Evolutionary conservation across 257 asterid genomes (phyloP), one percentile per base, ranked within the genome.

Genomic region (Eustoma russellianum): DNA sequence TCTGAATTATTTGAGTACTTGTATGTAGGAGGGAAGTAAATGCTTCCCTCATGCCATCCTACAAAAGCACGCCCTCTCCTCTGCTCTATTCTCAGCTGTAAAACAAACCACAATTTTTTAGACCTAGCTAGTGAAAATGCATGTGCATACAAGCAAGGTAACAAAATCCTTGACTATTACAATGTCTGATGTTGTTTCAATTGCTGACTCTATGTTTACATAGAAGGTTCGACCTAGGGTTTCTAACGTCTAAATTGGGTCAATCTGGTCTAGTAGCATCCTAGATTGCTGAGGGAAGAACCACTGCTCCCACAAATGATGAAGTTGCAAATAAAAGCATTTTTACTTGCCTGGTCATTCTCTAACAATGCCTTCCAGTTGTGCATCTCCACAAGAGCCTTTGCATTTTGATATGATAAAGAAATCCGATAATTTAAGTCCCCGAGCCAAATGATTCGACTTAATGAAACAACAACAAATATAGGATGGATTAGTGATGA

Each of bases 371-470:
- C 97, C 70, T 79, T 81, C 99, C 99, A 92, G 69, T 92, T 88
- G 10, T 75, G 93, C 99, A 88, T 92, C 79, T 92, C 99, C 7
- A 92, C 94, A 2, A 92, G 85, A 43, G 99, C 94, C 70, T 92
- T 92, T 41, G 99, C 93, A 56, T 71, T 80, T 58, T 91, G 81
- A 76, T 88, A 92, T 35, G 99, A 85, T 45, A 92, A 77, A 33
- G 99, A 74, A 13, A 92, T 92, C 58, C 99, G 63, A 73, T 92
- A 92, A 55, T 92, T 88, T 71, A 92, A 77, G 74, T 92, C 99
- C 9, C 99, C 99, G 3, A 92, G 91, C 99, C 99, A 92, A 66
- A 92, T 81, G 70, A 92, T 66, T 62, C 88, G 95, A 74, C 99
- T 88, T 70, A 34, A 70, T 40, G 70, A 53, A 40, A 6, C 55